A percentile compares a stretch with the other conserved stretches of the same genome.
phyloP scores from a whole-genome alignment of 495 filamentous ascomycete genomes.

The Opeltia flavorubescens region DNA sequence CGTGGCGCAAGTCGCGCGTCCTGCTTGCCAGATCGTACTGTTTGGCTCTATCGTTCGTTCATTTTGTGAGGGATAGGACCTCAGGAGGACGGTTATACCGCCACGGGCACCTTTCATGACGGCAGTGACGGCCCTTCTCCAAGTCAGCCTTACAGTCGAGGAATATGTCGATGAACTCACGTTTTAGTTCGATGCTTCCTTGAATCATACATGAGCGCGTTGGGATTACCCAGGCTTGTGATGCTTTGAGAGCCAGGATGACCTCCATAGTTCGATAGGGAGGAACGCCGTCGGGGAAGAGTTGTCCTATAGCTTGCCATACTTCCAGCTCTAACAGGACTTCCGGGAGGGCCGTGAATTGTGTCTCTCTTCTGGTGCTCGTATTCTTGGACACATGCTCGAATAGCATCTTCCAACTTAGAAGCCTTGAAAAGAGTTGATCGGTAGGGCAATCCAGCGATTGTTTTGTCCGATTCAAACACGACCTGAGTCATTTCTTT shows the following conservation, averaged over 20 bases:
- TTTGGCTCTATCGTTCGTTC: slow-evolving; percentile 80
- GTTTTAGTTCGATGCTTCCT: slow-evolving; percentile 85
- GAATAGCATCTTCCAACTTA: slow-evolving; percentile 86
- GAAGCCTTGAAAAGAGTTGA: slow-evolving; percentile 94
- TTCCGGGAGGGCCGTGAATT: slow-evolving; percentile 23
- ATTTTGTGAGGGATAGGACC: slow-evolving; percentile 87
- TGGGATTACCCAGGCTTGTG: slow-evolving; percentile 30
- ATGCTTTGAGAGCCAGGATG: background rate
- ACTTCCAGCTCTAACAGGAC: slow-evolving; percentile 9
- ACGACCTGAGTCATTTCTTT: slow-evolving; percentile 86
- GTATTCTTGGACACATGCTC: slow-evolving; percentile 70
- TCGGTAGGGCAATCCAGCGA: slow-evolving; percentile 84
- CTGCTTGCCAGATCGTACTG: slow-evolving; percentile 91
- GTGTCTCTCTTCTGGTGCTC: slow-evolving; percentile 54
- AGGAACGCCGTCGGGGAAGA: background rate
- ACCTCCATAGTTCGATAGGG: background rate
- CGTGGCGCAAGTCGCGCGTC: slow-evolving; percentile 84
- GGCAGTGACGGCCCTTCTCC: slow-evolving; percentile 67
- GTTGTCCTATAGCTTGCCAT: slow-evolving; percentile 20
- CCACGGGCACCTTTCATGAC: slow-evolving; percentile 65
- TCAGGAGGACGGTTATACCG: slow-evolving; percentile 54
- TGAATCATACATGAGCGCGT: slow-evolving; percentile 61
- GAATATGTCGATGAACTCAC: slow-evolving; percentile 48
- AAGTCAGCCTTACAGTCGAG: slow-evolving; percentile 19
- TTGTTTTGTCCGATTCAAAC: slow-evolving; percentile 95